Percentiles rank a stretch among this genome's conserved stretches.
Evolutionary conservation across 1,284 basidiomycete genomes (phyloP).

Genomic region (Tetrapyrgos nigripes): DNA sequence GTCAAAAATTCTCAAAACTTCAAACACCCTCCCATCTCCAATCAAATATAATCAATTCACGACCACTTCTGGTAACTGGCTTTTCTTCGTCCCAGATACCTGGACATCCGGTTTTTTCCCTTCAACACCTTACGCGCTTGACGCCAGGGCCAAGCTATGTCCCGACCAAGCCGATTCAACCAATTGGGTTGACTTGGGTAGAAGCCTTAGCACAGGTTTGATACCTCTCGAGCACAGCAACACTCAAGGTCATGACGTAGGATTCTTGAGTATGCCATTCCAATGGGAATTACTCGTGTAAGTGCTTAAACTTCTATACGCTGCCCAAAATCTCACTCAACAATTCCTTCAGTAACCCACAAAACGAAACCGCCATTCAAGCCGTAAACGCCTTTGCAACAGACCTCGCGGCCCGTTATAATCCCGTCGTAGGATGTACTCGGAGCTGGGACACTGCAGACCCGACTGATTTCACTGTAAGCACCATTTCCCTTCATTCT

Average conservation of each 20-base stretch:
- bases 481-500: slow-evolving; percentile 7
- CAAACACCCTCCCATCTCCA: slow-evolving; percentile 46
- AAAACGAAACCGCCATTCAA: slow-evolving; percentile 49
- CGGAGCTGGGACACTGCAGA: slow-evolving; percentile 64
- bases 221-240: slow-evolving; percentile 53
- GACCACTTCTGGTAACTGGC: slow-evolving; percentile 51
- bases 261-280: slow-evolving; percentile 73
- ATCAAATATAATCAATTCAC: slow-evolving; percentile 67
- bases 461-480: slow-evolving; percentile 60
- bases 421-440: slow-evolving; percentile 52
- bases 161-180: slow-evolving; percentile 42
- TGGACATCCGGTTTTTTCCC: slow-evolving; percentile 80
- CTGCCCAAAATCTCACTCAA: neutral
- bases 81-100: slow-evolving; percentile 55
- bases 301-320: slow-evolving; percentile 21
- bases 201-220: slow-evolving; percentile 55
- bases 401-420: slow-evolving; percentile 51
- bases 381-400: slow-evolving; percentile 51
- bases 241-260: slow-evolving; percentile 65
- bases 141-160: slow-evolving; percentile 57
- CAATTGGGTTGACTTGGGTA: slow-evolving; percentile 60
- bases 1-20: slow-evolving; percentile 60
- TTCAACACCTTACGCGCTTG: slow-evolving; percentile 61
- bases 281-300: slow-evolving; percentile 56
- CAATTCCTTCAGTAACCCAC: slow-evolving; percentile 46